Conservation (phyloP, 441 rosid species). For the Mallotus repandus region DNA sequence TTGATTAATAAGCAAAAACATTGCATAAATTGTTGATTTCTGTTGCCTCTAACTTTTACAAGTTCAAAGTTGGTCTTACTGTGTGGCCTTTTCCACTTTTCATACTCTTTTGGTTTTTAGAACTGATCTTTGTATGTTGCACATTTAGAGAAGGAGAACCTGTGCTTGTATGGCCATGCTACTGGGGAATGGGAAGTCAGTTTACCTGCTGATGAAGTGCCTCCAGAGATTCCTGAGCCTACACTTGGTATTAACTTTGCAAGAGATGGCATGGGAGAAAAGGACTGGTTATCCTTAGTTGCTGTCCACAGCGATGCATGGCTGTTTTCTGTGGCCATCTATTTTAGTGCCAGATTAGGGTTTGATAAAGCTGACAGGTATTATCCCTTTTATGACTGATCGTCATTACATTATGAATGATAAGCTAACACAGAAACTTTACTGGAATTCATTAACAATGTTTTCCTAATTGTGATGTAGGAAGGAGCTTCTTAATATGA, state of each 20-base stretch:
- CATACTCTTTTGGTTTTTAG: no score
- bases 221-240: constrained; percentile 65
- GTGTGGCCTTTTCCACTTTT: neutral
- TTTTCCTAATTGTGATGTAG: constrained; percentile 28
- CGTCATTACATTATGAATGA: no score
- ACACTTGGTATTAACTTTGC: constrained; percentile 67
- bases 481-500: constrained; percentile 57
- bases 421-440: no score
- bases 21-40: no score
- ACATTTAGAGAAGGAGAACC: constrained; percentile 52
- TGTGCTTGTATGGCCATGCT: constrained; percentile 59
- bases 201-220: constrained; percentile 79
- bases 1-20: no score
- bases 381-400: no score
- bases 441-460: no score
- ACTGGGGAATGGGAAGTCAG: constrained; percentile 66
- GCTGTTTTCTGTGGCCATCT: constrained; percentile 62
- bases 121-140: no score
- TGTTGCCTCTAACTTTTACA: no score
- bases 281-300: constrained; percentile 57
- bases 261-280: constrained; percentile 73
- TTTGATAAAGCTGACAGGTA: constrained; percentile 58
- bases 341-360: constrained; percentile 60
- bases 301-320: constrained; percentile 67
- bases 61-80: no score